Percentiles rank a stretch among this genome's conserved stretches.
Evolutionary conservation across 164 flowering plant species (phyloP).

Genomic region (Stephania yunnanensis): DNA sequence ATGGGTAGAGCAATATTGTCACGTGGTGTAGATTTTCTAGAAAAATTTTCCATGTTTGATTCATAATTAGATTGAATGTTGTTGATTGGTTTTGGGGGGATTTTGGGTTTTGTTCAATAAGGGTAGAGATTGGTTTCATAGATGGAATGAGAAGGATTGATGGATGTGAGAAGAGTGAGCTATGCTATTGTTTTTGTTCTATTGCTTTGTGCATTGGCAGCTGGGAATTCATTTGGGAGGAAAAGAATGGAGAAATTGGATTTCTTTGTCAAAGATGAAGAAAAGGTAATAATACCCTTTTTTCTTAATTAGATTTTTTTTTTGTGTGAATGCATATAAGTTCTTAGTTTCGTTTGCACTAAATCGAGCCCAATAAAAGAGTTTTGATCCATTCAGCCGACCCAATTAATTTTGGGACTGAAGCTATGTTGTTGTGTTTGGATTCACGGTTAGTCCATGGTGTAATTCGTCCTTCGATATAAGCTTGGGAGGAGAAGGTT

Average conservation of each 20-base stretch:
- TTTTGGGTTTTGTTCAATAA: not conserved
- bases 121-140: not conserved
- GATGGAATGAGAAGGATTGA: constrained; percentile 29
- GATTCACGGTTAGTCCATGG: too few species aligned
- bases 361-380: too few species aligned
- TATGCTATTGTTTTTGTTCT: constrained; percentile 23
- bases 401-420: too few species aligned
- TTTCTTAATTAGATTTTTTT: not conserved
- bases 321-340: too few species aligned
- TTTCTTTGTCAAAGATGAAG: constrained; percentile 15
- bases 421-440: too few species aligned
- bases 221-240: constrained; percentile 18
- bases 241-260: constrained; percentile 13
- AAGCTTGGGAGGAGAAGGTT: too few species aligned
- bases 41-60: too few species aligned
- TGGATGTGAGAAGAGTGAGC: constrained; percentile 26
- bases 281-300: constrained; percentile 30
- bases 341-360: too few species aligned
- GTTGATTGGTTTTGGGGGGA: not conserved
- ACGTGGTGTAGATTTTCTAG: too few species aligned
- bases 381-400: too few species aligned
- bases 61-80: not conserved
- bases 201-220: constrained; percentile 24
- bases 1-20: not conserved
- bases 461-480: too few species aligned